Evolutionary conservation across 768 basidiomycete genomes (phyloP).

Genomic region (Tylopilus felleus): DNA sequence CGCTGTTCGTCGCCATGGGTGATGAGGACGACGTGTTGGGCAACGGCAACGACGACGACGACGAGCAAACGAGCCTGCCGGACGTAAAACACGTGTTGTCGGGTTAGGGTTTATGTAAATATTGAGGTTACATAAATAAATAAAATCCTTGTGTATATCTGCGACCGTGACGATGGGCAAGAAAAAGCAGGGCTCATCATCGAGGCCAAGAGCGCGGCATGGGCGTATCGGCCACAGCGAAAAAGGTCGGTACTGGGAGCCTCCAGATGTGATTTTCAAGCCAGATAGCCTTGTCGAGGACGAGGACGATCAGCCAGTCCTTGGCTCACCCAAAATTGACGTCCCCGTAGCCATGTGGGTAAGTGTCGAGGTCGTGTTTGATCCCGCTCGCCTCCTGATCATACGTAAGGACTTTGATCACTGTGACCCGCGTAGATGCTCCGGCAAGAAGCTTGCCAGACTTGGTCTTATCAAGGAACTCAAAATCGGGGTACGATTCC

Average conservation of each 20-base stretch:
- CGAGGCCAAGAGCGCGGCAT: neutral
- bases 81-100: constrained; percentile 29
- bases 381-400: neutral
- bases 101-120: constrained; percentile 25
- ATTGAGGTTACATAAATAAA: neutral
- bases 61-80: constrained; percentile 3
- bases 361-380: constrained; percentile 30
- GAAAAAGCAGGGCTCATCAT: neutral
- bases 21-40: constrained; percentile 24
- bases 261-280: neutral
- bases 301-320: neutral
- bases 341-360: constrained; percentile 98
- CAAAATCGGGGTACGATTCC: constrained; percentile 78
- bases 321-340: constrained; percentile 16
- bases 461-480: constrained; percentile 83
- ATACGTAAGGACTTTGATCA: constrained; percentile 85
- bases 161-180: neutral
- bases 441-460: constrained; percentile 87
- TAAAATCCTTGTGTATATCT: neutral
- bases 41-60: constrained; percentile 18
- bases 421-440: constrained; percentile 86
- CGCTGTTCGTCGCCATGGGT: constrained; percentile 26
- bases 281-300: no score
- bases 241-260: neutral
- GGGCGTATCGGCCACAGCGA: neutral